phyloP scores from a whole-genome alignment of 257 asterid genomes.

The Scutellaria baicalensis region DNA sequence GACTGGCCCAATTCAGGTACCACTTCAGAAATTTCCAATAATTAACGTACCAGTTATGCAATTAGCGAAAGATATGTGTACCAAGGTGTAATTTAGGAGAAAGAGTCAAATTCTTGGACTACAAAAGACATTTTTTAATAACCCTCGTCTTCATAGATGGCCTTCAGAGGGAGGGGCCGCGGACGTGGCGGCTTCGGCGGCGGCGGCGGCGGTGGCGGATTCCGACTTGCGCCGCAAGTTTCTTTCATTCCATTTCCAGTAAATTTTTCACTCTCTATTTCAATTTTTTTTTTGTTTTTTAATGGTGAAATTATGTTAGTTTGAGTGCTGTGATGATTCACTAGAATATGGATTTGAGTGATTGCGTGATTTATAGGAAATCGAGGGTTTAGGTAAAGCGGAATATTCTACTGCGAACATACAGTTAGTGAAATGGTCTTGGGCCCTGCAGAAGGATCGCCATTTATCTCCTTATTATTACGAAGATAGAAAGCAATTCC shows the following conservation, averaged over 20 bases:
- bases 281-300: not conserved
- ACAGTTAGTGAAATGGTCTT: constrained; percentile 28
- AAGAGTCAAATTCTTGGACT: too few relatives aligned
- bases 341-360: not conserved
- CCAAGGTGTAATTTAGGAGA: too few relatives aligned
- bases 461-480: constrained; percentile 46
- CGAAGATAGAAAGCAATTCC: constrained; percentile 29
- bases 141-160: not conserved
- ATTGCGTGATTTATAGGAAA: constrained; percentile 27
- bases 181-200: not conserved
- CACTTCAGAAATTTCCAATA: too few relatives aligned
- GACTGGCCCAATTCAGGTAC: too few relatives aligned
- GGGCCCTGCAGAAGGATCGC: constrained; percentile 25
- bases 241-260: constrained; percentile 23
- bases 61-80: too few relatives aligned
- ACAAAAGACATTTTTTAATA: too few relatives aligned
- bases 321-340: not conserved
- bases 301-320: not conserved
- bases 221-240: not conserved
- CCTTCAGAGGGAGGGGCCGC: constrained; percentile 4
- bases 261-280: not conserved
- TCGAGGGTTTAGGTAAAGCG: constrained; percentile 43
- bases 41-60: too few relatives aligned
- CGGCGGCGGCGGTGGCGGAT: not conserved
- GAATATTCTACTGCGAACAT: constrained; percentile 10